Percentiles rank a stretch among this genome's conserved stretches.
These are phyloP conservation scores for Albatrellus sp. DNA, from an alignment of 1,284 basidiomycete species.

Conservation along the genomic window DNA sequence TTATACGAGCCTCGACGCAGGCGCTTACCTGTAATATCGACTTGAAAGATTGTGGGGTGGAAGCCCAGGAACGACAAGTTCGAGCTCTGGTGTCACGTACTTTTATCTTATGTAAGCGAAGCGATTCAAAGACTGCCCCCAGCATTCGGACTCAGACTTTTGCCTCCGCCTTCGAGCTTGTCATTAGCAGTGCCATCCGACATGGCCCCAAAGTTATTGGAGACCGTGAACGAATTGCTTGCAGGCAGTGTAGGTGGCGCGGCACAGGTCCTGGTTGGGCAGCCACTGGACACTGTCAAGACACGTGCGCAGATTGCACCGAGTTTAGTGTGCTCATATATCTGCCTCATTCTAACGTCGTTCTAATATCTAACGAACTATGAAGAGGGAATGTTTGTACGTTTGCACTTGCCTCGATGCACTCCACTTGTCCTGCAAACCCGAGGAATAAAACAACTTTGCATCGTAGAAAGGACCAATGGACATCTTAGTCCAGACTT, in stretches of 20 bases:
- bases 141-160: no score
- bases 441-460: not conserved
- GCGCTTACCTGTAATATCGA: no score
- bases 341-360: slow-evolving; percentile 1
- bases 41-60: no score
- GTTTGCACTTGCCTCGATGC: slow-evolving; percentile 19
- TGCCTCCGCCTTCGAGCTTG: no score
- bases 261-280: slow-evolving; percentile 76
- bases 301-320: slow-evolving; percentile 69
- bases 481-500: slow-evolving; percentile 75
- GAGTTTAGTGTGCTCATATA: slow-evolving; percentile 27
- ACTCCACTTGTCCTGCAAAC: not conserved
- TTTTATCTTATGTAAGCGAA: not conserved
- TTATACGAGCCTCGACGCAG: no score
- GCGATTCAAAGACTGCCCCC: no score
- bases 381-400: slow-evolving; percentile 70
- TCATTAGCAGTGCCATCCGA: not conserved
- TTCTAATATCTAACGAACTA: not conserved
- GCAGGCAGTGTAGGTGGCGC: slow-evolving; percentile 73
- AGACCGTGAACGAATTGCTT: slow-evolving; percentile 61
- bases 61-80: no score
- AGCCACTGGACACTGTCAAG: slow-evolving; percentile 83
- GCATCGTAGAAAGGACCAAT: slow-evolving; percentile 73
- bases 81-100: no score
- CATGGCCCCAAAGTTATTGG: slow-evolving; percentile 10